Evolutionary conservation across 768 basidiomycete genomes (phyloP).

Genomic region (Leccinum disarticulatum): DNA sequence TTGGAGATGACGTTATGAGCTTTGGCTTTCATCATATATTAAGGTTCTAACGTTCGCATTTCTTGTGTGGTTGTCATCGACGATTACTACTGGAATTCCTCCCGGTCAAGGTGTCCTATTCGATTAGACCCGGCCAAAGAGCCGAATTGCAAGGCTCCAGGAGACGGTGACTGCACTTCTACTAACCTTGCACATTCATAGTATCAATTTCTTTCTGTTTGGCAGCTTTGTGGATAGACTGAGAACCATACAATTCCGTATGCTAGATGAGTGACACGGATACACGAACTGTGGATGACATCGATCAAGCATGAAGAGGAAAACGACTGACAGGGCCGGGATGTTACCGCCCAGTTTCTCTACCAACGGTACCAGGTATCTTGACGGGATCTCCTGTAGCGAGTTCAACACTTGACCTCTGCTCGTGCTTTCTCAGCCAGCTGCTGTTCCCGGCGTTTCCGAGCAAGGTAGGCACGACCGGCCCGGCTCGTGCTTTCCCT

Average conservation of each 20-base stretch:
- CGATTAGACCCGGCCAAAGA: not conserved
- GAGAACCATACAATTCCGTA: not conserved
- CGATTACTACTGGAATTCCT: not conserved
- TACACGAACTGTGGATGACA: not conserved
- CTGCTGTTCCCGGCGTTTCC: constrained; percentile 38
- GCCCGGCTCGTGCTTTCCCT: constrained; percentile 74
- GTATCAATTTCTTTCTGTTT: not conserved
- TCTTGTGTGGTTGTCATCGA: not conserved
- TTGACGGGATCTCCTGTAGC: not conserved
- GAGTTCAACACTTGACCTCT: constrained; percentile 9
- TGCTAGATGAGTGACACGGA: not conserved
- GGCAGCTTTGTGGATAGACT: not conserved
- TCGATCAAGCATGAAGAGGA: not conserved
- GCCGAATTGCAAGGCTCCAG: not conserved
- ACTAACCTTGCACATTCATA: not conserved
- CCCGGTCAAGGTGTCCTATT: not conserved
- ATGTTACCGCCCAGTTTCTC: not conserved
- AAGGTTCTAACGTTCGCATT: no score
- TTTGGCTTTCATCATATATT: no score
- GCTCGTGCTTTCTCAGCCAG: constrained; percentile 16
- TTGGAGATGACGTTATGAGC: no score
- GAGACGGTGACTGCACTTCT: not conserved
- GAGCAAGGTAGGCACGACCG: constrained; percentile 67
- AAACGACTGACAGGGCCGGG: not conserved
- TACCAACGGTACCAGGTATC: not conserved